These are phyloP conservation scores for Phytomonas francai DNA, from an alignment of 208 protist species.

Conservation along the genomic window DNA sequence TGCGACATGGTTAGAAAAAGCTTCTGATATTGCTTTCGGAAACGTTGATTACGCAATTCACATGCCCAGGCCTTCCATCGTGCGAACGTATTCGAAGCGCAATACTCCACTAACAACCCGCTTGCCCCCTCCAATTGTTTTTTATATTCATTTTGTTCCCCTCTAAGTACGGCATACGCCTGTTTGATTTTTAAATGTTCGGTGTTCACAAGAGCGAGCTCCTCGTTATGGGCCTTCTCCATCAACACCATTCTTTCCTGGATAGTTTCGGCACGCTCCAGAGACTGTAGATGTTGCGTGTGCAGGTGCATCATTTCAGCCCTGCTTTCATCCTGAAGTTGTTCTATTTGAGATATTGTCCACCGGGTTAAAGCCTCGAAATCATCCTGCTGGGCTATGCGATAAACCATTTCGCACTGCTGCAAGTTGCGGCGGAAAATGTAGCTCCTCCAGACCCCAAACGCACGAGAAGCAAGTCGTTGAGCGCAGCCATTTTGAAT, in stretches of 20 bases:
- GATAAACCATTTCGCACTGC: not conserved
- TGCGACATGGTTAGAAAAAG: conserved; percentile 1
- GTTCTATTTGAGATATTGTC: not conserved
- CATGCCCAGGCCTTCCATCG: conserved; percentile 24
- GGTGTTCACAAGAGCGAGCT: conserved; percentile 1
- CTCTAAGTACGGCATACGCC: not conserved
- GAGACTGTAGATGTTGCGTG: not conserved
- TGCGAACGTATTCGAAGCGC: conserved; percentile 24
- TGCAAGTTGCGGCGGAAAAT: not conserved
- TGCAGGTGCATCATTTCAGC: not conserved
- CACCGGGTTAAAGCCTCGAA: not conserved
- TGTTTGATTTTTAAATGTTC: conserved; percentile 4
- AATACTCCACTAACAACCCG: conserved; percentile 36
- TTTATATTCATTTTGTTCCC: conserved; percentile 4
- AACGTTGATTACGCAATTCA: conserved; percentile 11
- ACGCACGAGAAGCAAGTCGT: not conserved
- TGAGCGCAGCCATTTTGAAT: not conserved
- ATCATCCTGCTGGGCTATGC: not conserved
- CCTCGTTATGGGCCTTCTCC: conserved; percentile 4
- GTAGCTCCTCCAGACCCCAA: not conserved
- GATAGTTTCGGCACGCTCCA: not conserved
- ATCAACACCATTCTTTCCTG: conserved; percentile 11
- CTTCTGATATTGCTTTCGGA: conserved; percentile 2
- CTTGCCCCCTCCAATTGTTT: conserved; percentile 13
- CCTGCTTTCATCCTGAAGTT: conserved; percentile 1